Evolutionary conservation across 2,329 filamentous ascomycete species (phyloP), one percentile per base, ranked within the genome.

Genomic region (Westerdykella sp.): DNA sequence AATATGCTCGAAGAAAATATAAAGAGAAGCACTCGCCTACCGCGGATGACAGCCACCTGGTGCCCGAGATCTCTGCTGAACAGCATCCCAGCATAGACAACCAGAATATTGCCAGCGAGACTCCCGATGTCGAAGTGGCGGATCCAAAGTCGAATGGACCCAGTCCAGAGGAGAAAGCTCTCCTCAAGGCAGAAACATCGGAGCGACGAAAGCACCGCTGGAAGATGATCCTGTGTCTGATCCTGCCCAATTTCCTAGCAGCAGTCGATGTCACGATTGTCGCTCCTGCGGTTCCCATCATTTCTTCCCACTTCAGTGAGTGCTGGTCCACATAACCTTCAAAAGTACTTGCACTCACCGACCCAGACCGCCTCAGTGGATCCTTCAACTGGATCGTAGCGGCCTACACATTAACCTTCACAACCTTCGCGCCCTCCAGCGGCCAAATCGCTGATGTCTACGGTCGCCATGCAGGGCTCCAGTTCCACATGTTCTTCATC

Each of bases 391-490:
- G 81, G 80, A 83, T 87, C 55, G 77, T 85, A 14, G 81, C 82
- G 0, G 72, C 80, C 6, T 86, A 84, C 63, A 85, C 81, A 41
- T 69, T 87, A 12, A 82, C 80, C 0, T 78, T 79, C 0, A 81
- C 82, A 1, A 76, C 81, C 1, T 85, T 84, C 50, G 80, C 85
- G 7, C 81, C 81, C 3, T 75, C 78, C 41, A 84, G 80, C 66
- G 79, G 77, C 1, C 81, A 84, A 51, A 70, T 81, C 36, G 75
- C 79, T 13, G 79, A 85, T 50, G 73, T 84, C 22, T 84, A 82
- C 51, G 82, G 82, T 13, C 74, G 82, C 2, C 77, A 84, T 55
- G 67, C 66, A 5, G 69, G 76, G 5, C 67, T 86, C 6, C 79
- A 83, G 39, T 66, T 73, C 7, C 71, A 79, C 25, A 71, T 83